Conservation (phyloP, 2,329 filamentous ascomycete species). For the Fusarium sp. region DNA sequence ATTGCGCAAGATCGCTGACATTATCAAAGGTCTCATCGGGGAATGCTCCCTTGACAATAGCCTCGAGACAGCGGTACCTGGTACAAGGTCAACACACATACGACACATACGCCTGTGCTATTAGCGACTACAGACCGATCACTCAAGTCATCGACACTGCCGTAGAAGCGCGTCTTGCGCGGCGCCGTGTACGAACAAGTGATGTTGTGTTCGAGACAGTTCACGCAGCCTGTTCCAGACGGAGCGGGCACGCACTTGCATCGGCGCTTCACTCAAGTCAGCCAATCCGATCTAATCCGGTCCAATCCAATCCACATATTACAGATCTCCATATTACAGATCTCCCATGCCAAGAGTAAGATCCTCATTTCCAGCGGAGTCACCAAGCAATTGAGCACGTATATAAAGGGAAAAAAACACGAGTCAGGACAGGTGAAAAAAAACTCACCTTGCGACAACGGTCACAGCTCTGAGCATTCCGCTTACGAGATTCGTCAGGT, state of each 20-base stretch:
- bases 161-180: conserved; percentile 55
- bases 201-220: conserved; percentile 52
- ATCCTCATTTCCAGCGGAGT: neutral
- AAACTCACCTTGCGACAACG: conserved; percentile 52
- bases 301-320: conserved; percentile 5
- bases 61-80: conserved; percentile 55
- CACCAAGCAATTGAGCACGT: too few species aligned
- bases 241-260: conserved; percentile 54
- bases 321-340: conserved; percentile 2
- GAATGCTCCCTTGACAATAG: conserved; percentile 53
- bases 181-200: conserved; percentile 53
- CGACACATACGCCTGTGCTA: neutral
- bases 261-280: conserved; percentile 43
- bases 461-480: conserved; percentile 55
- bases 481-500: conserved; percentile 54
- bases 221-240: conserved; percentile 50
- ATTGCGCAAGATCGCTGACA: conserved; percentile 48
- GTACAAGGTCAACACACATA: neutral
- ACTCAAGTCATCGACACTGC: conserved; percentile 54
- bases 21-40: conserved; percentile 51
- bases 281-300: neutral
- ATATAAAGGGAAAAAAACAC: neutral
- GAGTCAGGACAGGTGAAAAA: neutral
- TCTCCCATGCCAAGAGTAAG: neutral
- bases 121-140: conserved; percentile 50